Conservation (phyloP, 2,329 filamentous ascomycete species). For the Plectosphaerella plurivora region DNA sequence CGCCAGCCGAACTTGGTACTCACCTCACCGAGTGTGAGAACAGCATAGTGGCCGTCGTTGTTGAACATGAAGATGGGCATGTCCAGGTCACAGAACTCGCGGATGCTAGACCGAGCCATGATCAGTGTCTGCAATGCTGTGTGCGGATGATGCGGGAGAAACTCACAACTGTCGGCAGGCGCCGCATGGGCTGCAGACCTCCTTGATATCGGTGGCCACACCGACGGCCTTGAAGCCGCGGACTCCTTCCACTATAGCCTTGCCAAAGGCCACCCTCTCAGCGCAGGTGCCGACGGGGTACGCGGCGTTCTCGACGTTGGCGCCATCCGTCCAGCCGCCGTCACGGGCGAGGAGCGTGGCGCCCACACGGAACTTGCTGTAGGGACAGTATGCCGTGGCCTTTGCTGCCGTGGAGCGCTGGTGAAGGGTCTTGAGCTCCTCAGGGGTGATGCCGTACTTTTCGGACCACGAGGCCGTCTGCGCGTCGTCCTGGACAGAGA, state of each 20-base stretch:
- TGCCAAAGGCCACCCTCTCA: conserved; percentile 83
- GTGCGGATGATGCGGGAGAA: not conserved
- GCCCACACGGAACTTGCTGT: conserved; percentile 89
- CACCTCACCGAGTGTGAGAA: conserved; percentile 65
- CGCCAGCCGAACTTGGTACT: conserved; percentile 11
- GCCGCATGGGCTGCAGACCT: conserved; percentile 75
- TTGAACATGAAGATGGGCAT: conserved; percentile 92
- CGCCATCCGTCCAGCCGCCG: conserved; percentile 62
- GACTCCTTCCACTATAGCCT: conserved; percentile 63
- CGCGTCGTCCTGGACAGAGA: conserved; percentile 19
- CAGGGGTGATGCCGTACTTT: conserved; percentile 46
- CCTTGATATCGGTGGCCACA: conserved; percentile 74
- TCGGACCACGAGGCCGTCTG: conserved; percentile 23
- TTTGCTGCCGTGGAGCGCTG: conserved; percentile 67
- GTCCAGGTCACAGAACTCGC: conserved; percentile 66
- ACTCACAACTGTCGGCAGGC: conserved; percentile 92
- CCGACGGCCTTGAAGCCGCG: conserved; percentile 70
- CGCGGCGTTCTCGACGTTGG: conserved; percentile 88
- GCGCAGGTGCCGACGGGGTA: conserved; percentile 96
- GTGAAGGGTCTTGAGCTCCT: conserved; percentile 63
- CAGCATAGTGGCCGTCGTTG: conserved; percentile 67
- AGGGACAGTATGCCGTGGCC: conserved; percentile 80
- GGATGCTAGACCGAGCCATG: conserved; percentile 47
- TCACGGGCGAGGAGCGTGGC: conserved; percentile 63
- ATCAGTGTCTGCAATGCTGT: not conserved